Conservation (phyloP, 495 filamentous ascomycete genomes). For the Penicillium tannophilum region DNA sequence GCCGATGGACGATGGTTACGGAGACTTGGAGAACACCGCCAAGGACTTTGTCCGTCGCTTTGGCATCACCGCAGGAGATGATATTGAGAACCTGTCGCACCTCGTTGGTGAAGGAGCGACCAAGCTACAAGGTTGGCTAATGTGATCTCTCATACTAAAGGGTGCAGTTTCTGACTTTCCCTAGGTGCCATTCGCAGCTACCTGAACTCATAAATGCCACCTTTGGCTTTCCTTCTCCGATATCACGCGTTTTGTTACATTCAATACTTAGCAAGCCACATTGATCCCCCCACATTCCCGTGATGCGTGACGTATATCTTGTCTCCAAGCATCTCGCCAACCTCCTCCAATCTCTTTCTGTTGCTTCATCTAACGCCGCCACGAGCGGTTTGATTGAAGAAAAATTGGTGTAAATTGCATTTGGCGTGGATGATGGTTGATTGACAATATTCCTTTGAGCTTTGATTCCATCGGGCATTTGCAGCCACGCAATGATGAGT, state of each 20-base stretch:
- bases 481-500: conserved; percentile 16
- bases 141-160: not conserved
- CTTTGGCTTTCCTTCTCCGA: not conserved
- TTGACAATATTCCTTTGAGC: conserved; percentile 8
- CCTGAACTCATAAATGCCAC: conserved; percentile 61
- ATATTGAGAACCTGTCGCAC: conserved; percentile 83
- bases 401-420: conserved; percentile 16
- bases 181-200: conserved; percentile 78
- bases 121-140: conserved; percentile 67
- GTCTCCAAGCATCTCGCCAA: conserved; percentile 8
- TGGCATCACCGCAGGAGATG: conserved; percentile 91
- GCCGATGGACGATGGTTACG: conserved; percentile 68
- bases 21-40: conserved; percentile 86
- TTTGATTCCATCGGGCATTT: conserved; percentile 12
- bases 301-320: conserved; percentile 28
- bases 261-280: conserved; percentile 31
- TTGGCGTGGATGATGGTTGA: conserved; percentile 17
- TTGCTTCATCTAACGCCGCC: conserved; percentile 9
- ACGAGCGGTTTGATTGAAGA: conserved; percentile 7
- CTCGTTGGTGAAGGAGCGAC: conserved; percentile 82
- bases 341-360: conserved; percentile 8
- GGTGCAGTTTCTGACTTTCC: conserved; percentile 15
- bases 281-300: conserved; percentile 17
- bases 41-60: conserved; percentile 95
- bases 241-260: conserved; percentile 21